Evolutionary conservation across 1,284 basidiomycete species (phyloP), one percentile per base, ranked within the genome.

Genomic region (Pseudozyma tsukubaensis): DNA sequence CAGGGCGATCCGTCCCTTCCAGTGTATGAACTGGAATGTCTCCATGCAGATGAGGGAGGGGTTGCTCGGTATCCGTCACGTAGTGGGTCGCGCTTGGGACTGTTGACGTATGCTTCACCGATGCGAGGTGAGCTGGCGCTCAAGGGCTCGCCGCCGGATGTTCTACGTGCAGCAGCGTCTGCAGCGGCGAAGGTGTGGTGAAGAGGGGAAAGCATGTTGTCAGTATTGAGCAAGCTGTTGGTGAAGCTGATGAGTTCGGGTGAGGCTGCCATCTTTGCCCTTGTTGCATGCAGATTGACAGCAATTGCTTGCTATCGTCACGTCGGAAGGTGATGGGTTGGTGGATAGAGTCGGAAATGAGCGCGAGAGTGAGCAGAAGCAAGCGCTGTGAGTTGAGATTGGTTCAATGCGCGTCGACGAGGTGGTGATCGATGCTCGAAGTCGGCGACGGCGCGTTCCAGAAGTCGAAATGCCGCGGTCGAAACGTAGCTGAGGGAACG

Each of bases 1-100:
- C 81, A 83, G 8, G 80, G 73, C 8, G 78, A 77, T 29, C 64
- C 72, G 35, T 83, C 81, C 24, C 80, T 60, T 13, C 70, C 68
- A 11, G 63, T 69, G 56, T 69, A 75, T 12, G 64, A 72, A 50
- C 49, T 48, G 13, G 71, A 53, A 39, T 68, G 67, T 34, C 77
- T 53, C 76, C 68, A 69, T 12, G 75, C 70, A 8, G 74, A 62
- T 13, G 74, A 63, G 21, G 71, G 66, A 5, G 73, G 73, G 3
- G 71, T 77, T 10, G 75, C 66, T 11, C 73, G 64, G 43, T 78
- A 78, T 32, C 75, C 74, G 24, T 78, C 76, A 18, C 73, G 76
- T 16, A 76, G 57, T 9, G 72, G 59, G 50, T 79, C 76, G 57
- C 75, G 77, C 54, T 77, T 78, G 44, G 79, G 77, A 48, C 71